phyloP scores from a whole-genome alignment of 2,329 filamentous ascomycete species.

The Penicillium sp. region DNA sequence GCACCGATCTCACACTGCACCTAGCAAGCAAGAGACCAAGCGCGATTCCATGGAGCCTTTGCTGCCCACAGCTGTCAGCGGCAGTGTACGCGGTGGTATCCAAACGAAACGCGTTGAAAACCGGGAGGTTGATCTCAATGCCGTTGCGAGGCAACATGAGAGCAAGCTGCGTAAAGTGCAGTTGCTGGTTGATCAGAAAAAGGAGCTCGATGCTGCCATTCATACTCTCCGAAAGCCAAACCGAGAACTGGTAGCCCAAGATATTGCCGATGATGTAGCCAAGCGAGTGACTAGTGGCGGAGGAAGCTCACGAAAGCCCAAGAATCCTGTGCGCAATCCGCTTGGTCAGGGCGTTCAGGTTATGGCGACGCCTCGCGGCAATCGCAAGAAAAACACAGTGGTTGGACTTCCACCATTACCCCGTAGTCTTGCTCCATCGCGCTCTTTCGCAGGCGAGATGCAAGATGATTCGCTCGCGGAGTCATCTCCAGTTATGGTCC shows the following conservation, averaged over 20 bases:
- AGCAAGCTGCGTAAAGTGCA: conserved; percentile 44
- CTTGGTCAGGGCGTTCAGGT: conserved; percentile 44
- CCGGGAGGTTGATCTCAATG: conserved; percentile 46
- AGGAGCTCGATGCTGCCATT: conserved; percentile 46
- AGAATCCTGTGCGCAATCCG: conserved; percentile 40
- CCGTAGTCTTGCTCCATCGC: conserved; percentile 20
- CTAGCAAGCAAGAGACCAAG: conserved; percentile 35
- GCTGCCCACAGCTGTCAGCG: conserved; percentile 29
- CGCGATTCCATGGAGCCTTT: conserved; percentile 41
- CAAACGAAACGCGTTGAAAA: conserved; percentile 43
- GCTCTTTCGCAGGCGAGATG: conserved; percentile 28
- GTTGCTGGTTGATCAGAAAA: conserved; percentile 43
- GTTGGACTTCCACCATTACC: conserved; percentile 26
- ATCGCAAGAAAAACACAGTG: conserved; percentile 30
- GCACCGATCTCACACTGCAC: conserved; percentile 40
- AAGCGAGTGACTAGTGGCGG: conserved; percentile 29
- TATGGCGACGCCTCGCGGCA: conserved; percentile 44
- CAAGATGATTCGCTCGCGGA: conserved; percentile 23
- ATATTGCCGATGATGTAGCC: conserved; percentile 41
- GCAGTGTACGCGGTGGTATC: conserved; percentile 40
- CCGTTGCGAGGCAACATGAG: conserved; percentile 42
- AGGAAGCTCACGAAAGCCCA: conserved; percentile 35
- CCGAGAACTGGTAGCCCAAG: conserved; percentile 42
- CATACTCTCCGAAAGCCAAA: conserved; percentile 45
- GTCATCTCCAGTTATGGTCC: conserved; percentile 28